Evolutionary conservation across 2,329 filamentous ascomycete species (phyloP).

Genomic region (Grosmannia clavigera): DNA sequence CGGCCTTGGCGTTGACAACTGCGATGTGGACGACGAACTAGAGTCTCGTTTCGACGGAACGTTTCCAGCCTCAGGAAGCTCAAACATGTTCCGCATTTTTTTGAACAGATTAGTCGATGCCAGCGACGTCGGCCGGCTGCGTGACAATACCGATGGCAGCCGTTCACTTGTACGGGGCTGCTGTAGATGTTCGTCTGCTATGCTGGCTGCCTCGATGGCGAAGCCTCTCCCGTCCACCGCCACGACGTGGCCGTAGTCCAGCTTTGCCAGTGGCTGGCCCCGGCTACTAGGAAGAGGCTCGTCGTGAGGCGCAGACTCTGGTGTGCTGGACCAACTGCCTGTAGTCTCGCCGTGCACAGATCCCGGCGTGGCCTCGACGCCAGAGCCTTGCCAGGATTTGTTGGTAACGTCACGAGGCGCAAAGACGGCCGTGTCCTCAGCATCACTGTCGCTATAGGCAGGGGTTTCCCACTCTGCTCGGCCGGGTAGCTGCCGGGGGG

Average conservation of each 20-base stretch:
- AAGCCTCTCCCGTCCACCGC: constrained; percentile 1
- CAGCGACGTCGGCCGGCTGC: background rate
- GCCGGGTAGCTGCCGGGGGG: background rate
- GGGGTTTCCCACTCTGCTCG: background rate
- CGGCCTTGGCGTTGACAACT: constrained; percentile 2
- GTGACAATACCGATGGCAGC: background rate
- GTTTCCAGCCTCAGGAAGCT: constrained; percentile 11
- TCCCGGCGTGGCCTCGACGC: constrained; percentile 18
- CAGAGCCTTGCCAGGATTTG: constrained; percentile 18
- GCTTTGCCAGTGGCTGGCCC: constrained; percentile 1
- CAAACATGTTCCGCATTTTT: constrained; percentile 29
- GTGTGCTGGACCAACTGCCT: constrained; percentile 18
- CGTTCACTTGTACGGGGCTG: background rate
- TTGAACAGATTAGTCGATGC: constrained; percentile 20
- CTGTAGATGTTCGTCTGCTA: background rate
- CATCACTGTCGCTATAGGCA: constrained; percentile 6
- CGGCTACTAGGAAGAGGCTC: no score
- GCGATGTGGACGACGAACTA: background rate
- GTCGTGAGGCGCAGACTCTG: constrained; percentile 3
- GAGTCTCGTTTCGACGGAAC: background rate
- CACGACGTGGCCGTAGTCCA: constrained; percentile 12
- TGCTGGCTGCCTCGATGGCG: background rate
- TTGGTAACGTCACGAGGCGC: constrained; percentile 21
- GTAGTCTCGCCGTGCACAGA: constrained; percentile 24
- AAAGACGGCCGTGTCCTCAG: constrained; percentile 12